Conservation (phyloP, 805 yeast species). For the Saccharomycopsis sp. region DNA sequence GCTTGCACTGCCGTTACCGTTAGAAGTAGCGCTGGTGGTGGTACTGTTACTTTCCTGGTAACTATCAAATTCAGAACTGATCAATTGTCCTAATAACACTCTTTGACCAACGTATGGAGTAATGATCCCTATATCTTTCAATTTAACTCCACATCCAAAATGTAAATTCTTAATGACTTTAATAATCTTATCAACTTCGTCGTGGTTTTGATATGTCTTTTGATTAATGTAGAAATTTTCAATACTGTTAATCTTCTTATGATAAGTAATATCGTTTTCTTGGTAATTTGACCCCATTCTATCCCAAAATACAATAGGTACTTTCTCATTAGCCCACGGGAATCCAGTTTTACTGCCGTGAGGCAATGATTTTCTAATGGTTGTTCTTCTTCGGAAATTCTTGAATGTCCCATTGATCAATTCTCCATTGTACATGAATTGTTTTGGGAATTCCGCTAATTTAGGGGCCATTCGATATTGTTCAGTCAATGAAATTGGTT, state of each 20-base stretch:
- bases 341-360: neutral
- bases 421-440: conserved; percentile 44
- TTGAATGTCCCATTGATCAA: conserved; percentile 45
- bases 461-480: conserved; percentile 47
- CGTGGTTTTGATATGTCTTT: conserved; percentile 17
- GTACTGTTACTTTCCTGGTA: neutral
- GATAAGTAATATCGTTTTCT: conserved; percentile 45
- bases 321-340: conserved; percentile 50
- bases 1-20: neutral
- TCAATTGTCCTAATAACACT: conserved; percentile 22
- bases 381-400: neutral
- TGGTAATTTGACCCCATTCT: conserved; percentile 33
- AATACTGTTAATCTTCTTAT: conserved; percentile 22
- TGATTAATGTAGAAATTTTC: conserved; percentile 21
- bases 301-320: conserved; percentile 58
- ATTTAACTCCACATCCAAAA: conserved; percentile 41
- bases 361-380: neutral
- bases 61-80: conserved; percentile 11
- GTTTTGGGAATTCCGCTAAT: neutral
- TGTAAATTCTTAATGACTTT: conserved; percentile 35
- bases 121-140: conserved; percentile 50
- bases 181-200: conserved; percentile 11
- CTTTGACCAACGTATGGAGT: conserved; percentile 61
- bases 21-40: neutral
- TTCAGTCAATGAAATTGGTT: conserved; percentile 51